Base-by-base conservation (phyloP, 495 filamentous ascomycete genomes). In the Letharia columbiana region DNA sequence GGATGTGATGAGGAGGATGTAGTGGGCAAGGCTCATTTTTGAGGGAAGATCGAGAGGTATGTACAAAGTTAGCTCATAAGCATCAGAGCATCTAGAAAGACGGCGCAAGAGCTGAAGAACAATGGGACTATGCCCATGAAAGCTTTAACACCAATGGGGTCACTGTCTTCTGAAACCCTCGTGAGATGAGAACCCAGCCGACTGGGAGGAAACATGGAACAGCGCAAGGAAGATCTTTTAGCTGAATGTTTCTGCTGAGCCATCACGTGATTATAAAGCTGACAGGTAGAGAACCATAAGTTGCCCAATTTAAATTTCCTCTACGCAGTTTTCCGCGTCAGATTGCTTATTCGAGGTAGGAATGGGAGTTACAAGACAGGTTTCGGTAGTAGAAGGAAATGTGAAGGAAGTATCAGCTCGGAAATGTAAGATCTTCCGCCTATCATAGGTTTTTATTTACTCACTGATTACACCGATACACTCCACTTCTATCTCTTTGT, bases 1-100 rank as follows among this genome's bases (percentile, higher is more conserved):
- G 70, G 95, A 99, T 81, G 87, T 99, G 2, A 58, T 65, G 50
- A 65, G 41, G 52, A 59, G 63, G 31, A 28, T 65, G 35, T 65
- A 65, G 18, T 20, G 54, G 33, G 31, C 6, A 37, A 10, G 5
- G 4, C 39, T 20, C 33, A 37, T 57, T 17, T 57, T 56, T 35
- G 20, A 57, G 54, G 31, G 54, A 57, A 35, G 6, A 20, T 57
- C 17, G 17, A 57, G 33, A 57, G 33, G 54, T 37, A 37, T 37
- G 54, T 37, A 37, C 33, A 39, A 28, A 28, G 23, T 28, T 37
- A 37, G 17, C 4, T 37, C 33, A 37, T 37, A 20, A 37, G 33
- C 17, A 37, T 37, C 17, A 17, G 33, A 9, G 31, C 31, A 54
- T 57, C 7, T 18, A 35, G 7, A 57, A 20, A 20, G 28, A 12